Percentiles rank a stretch among this genome's conserved stretches.
Conservation (phyloP, 805 yeast genomes). For the Candida incommunis region DNA sequence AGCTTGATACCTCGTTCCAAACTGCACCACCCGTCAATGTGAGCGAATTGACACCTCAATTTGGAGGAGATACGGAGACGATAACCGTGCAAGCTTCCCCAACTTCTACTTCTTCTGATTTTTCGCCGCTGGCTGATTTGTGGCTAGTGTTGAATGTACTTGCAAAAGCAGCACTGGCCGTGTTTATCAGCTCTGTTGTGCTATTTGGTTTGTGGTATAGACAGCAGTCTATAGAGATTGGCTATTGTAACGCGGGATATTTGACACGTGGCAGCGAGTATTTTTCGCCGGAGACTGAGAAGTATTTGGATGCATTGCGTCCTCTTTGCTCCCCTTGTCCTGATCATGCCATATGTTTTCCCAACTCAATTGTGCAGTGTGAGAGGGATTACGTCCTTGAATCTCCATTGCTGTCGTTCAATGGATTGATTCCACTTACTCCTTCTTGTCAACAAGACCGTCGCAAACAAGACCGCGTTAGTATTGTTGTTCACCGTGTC, state of each 20-base stretch:
- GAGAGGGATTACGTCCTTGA: constrained; percentile 45
- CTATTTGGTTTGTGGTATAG: not conserved
- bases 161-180: not conserved
- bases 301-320: constrained; percentile 29
- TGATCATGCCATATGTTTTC: constrained; percentile 59
- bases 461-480: constrained; percentile 31
- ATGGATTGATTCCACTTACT: constrained; percentile 44
- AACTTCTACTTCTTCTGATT: not conserved
- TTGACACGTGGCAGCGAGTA: not conserved
- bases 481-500: constrained; percentile 39
- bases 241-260: not conserved
- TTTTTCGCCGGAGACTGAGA: constrained; percentile 1
- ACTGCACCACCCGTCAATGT: not conserved
- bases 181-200: not conserved
- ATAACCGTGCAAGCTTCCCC: not conserved
- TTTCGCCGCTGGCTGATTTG: not conserved
- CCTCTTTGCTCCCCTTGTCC: constrained; percentile 75
- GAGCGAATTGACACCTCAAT: not conserved
- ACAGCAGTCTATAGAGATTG: constrained; percentile 1
- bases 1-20: not conserved
- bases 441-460: constrained; percentile 65
- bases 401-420: constrained; percentile 39
- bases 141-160: not conserved
- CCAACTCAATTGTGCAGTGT: constrained; percentile 48
- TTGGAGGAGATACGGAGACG: not conserved